Evolutionary conservation across 345 rosid genomes (phyloP).

Genomic region (Theobroma cacao): DNA sequence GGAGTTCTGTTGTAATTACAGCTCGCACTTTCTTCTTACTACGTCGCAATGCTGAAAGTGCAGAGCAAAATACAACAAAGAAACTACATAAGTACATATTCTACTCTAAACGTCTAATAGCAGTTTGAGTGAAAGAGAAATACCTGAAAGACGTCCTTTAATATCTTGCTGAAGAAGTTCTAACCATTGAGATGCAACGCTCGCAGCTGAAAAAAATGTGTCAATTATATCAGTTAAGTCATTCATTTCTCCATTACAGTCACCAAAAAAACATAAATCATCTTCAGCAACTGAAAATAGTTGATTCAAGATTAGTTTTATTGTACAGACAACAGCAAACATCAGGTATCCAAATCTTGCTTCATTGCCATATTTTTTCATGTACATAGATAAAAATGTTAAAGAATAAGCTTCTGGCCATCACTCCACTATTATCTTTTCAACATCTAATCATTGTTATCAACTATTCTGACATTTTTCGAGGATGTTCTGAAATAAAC

Average conservation of each 20-base stretch:
- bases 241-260: constrained; percentile 18
- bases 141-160: constrained; percentile 88
- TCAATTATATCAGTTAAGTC: constrained; percentile 23
- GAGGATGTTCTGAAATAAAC: background rate
- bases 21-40: constrained; percentile 87
- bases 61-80: constrained; percentile 10
- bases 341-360: background rate
- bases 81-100: background rate
- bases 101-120: constrained; percentile 35
- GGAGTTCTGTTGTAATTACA: constrained; percentile 73
- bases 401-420: background rate
- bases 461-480: background rate
- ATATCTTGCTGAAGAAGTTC: constrained; percentile 92
- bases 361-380: background rate
- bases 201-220: constrained; percentile 69
- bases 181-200: constrained; percentile 91
- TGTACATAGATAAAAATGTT: background rate
- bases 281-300: constrained; percentile 8
- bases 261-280: constrained; percentile 20
- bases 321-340: too few relatives aligned
- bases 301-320: background rate
- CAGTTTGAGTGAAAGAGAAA: background rate
- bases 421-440: background rate
- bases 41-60: constrained; percentile 69
- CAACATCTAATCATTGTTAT: background rate